These are phyloP conservation scores for Glonium stellatum DNA, from an alignment of 495 filamentous ascomycete species.

Conservation along the genomic window DNA sequence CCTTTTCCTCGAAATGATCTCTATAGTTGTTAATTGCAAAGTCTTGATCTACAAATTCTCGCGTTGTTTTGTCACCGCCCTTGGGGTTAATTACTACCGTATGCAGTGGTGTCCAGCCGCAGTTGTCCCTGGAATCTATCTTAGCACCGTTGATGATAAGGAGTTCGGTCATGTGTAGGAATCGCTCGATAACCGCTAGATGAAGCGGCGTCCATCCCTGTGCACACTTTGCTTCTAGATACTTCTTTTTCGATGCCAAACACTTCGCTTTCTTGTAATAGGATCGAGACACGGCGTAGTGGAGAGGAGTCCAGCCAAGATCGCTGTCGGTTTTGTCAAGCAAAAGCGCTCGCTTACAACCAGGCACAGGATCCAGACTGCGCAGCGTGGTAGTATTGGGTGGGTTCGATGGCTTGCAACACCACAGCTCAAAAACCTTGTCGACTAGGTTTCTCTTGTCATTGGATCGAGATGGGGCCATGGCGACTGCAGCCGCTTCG, in stretches of 20 bases:
- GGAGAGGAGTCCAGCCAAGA: background rate
- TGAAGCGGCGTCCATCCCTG: background rate
- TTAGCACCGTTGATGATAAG: background rate
- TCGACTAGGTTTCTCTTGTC: too few species aligned
- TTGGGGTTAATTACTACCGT: background rate
- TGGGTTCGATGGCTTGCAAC: too few species aligned
- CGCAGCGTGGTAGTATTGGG: too few species aligned
- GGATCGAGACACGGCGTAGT: background rate
- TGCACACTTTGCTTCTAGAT: background rate
- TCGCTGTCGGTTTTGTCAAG: background rate
- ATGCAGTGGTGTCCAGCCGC: background rate
- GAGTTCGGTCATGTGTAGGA: background rate
- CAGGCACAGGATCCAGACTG: background rate
- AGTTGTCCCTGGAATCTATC: background rate
- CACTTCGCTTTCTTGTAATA: background rate
- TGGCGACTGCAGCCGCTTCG: too few species aligned
- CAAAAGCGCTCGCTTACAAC: background rate
- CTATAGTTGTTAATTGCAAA: background rate
- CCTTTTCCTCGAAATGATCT: background rate
- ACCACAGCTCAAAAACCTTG: too few species aligned
- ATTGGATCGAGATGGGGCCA: too few species aligned
- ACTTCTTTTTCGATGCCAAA: background rate
- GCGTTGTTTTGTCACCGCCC: background rate
- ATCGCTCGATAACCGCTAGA: background rate
- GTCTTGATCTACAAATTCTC: background rate